Evolutionary conservation across 1,284 basidiomycete species (phyloP), one percentile per base, ranked within the genome.

Genomic region (Cutaneotrichosporon cutaneum): DNA sequence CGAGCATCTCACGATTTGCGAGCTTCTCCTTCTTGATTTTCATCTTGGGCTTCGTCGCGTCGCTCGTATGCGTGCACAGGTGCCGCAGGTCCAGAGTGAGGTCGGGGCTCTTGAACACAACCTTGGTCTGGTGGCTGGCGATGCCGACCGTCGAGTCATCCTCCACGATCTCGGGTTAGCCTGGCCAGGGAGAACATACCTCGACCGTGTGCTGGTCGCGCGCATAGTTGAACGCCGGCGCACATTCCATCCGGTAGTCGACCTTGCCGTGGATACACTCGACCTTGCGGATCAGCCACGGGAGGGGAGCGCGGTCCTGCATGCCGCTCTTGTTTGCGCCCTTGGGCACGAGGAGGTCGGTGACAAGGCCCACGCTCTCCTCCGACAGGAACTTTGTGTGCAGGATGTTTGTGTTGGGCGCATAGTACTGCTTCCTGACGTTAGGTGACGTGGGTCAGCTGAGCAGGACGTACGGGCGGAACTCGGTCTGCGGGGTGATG

Each of bases 161-260:
- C 6, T 75, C 65, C 18, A 78, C 73, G 52, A 83, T 70, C 70
- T 79, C 53, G 4, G 13, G 53, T 63, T 45, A 66, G 54, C 32
- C 18, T 9, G 5, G 4, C 35, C 10, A 9, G 13, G 8, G 14
- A n/a, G 13, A 7, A 54, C 72, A 58, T 77, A 81, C 79, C 33
- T 82, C 77, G 0, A 88, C 87, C 3, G 82, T 84, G 77, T 96
- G 93, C 3, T 82, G 62, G 59, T 87, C 84, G 14, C 88, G 84
- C 2, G 91, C 92, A 71, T 96, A 96, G 79, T 95, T 89, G 85
- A 96, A 96, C 0, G 92, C 93, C 0, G 93, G 93, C 0, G 91
- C 91, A 71, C 90, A 93, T 80, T 94, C 89, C 77, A 94, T 84
- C 58, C 85, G 83, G 60, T 94, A 82, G 0, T 89, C 86, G 33